Evolutionary conservation across 148 eudicot species (phyloP).

Genomic region (Vaccinium macrocarpon): DNA sequence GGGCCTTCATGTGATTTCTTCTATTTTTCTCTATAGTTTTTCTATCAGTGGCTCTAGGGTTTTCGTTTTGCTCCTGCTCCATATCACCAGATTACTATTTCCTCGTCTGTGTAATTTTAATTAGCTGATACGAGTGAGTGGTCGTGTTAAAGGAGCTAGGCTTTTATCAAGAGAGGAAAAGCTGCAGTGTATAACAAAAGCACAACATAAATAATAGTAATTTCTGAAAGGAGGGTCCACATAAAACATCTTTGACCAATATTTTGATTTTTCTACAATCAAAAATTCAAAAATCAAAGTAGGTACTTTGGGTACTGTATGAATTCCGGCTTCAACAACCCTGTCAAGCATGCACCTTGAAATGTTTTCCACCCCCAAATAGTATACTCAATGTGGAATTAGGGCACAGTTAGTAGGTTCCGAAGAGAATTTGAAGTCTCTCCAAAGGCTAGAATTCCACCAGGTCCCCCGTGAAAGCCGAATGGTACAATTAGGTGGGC

Average conservation of each 20-base stretch:
- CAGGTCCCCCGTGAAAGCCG: no score
- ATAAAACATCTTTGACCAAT: neutral
- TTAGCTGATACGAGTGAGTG: neutral
- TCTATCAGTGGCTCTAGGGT: constrained; percentile 41
- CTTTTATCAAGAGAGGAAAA: constrained; percentile 7
- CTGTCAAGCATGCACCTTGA: neutral
- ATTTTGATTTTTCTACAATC: neutral
- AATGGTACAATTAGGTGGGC: no score
- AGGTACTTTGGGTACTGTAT: neutral
- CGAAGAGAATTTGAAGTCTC: no score
- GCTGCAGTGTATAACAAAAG: constrained; percentile 6
- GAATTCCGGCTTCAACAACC: constrained; percentile 13
- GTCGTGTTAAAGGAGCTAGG: neutral
- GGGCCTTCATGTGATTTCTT: constrained; percentile 49
- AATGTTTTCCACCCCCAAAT: no score
- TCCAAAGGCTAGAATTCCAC: no score
- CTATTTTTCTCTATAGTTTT: constrained; percentile 51
- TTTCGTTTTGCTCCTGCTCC: constrained; percentile 26
- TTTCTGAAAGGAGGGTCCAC: no score
- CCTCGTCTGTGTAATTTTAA: no score
- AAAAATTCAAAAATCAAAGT: neutral
- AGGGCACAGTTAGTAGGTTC: no score
- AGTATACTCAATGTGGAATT: no score
- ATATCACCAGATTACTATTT: neutral
- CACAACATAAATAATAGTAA: neutral